A percentile compares a stretch with the other conserved stretches of the same genome.
These are phyloP conservation scores for Neopestalotiopsis sp. DNA, from an alignment of 2,329 filamentous ascomycete genomes.

Conservation along the genomic window DNA sequence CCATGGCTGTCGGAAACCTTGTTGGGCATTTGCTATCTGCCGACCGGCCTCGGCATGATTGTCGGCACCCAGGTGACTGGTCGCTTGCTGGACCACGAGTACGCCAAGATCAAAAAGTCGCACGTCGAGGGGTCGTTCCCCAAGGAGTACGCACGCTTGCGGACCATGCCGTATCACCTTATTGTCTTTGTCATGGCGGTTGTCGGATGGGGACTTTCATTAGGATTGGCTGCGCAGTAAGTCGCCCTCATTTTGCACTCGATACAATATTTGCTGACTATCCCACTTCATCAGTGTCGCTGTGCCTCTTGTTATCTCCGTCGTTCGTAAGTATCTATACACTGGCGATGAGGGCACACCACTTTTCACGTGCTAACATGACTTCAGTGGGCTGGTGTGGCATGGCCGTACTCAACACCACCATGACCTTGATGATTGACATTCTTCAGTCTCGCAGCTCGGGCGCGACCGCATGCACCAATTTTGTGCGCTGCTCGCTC, in stretches of 20 bases:
- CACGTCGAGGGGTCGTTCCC: slow-evolving; percentile 27
- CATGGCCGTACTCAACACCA: slow-evolving; percentile 36
- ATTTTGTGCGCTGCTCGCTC: slow-evolving; percentile 34
- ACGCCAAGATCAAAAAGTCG: slow-evolving; percentile 26
- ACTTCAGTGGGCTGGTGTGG: slow-evolving; percentile 33
- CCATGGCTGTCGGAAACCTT: slow-evolving; percentile 35
- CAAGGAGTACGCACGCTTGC: slow-evolving; percentile 32
- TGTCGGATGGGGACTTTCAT: slow-evolving; percentile 34
- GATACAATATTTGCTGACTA: neutral
- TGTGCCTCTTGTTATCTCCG: slow-evolving; percentile 29
- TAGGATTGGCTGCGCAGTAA: slow-evolving; percentile 25
- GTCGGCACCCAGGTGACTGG: slow-evolving; percentile 33
- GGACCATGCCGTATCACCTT: slow-evolving; percentile 30
- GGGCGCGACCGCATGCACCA: slow-evolving; percentile 34
- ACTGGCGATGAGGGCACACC: too few species aligned
- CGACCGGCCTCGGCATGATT: slow-evolving; percentile 37
- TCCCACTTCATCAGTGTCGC: slow-evolving; percentile 22
- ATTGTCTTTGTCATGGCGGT: slow-evolving; percentile 29
- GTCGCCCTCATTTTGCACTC: neutral
- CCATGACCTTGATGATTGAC: slow-evolving; percentile 38
- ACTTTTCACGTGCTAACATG: neutral
- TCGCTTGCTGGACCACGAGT: slow-evolving; percentile 36
- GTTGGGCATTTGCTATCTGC: slow-evolving; percentile 38
- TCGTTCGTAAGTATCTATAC: slow-evolving; percentile 25
- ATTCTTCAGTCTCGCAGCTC: slow-evolving; percentile 35